Conservation (phyloP, 371 early-diverging fungal genomes). For the Mitosporidium daphniae region DNA sequence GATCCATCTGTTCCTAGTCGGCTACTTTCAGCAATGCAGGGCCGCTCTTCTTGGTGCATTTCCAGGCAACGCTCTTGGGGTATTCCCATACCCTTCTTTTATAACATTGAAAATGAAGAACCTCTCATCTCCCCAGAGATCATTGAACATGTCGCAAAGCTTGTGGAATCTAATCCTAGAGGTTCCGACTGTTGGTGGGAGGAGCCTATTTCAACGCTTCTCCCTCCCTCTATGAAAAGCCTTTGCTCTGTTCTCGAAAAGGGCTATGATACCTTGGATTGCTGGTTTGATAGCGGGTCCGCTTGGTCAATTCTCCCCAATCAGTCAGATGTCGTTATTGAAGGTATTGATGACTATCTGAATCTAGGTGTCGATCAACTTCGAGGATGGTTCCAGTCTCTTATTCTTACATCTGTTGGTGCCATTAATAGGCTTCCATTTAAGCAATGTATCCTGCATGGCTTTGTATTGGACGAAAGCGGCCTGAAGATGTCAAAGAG, state of each 20-base stretch:
- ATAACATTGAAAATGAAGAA: slow-evolving; percentile 17
- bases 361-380: slow-evolving; percentile 71
- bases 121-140: slow-evolving; percentile 21
- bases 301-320: slow-evolving; percentile 29
- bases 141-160: slow-evolving; percentile 20
- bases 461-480: slow-evolving; percentile 50
- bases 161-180: slow-evolving; percentile 14
- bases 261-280: slow-evolving; percentile 56
- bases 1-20: too few species aligned
- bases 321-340: slow-evolving; percentile 6
- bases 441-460: slow-evolving; percentile 44
- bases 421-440: slow-evolving; percentile 33
- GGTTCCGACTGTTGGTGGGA: slow-evolving; percentile 43
- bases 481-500: slow-evolving; percentile 77
- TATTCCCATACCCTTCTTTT: slow-evolving; percentile 33
- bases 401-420: slow-evolving; percentile 43
- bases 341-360: slow-evolving; percentile 37
- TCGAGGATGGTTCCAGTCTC: slow-evolving; percentile 85
- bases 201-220: slow-evolving; percentile 19
- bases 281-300: slow-evolving; percentile 68
- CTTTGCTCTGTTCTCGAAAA: slow-evolving; percentile 13
- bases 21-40: too few species aligned
- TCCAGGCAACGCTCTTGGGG: slow-evolving; percentile 25
- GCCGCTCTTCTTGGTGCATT: slow-evolving; percentile 77
- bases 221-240: slow-evolving; percentile 20